Conservation (phyloP, 495 filamentous ascomycete species). For the Neurospora sp. region DNA sequence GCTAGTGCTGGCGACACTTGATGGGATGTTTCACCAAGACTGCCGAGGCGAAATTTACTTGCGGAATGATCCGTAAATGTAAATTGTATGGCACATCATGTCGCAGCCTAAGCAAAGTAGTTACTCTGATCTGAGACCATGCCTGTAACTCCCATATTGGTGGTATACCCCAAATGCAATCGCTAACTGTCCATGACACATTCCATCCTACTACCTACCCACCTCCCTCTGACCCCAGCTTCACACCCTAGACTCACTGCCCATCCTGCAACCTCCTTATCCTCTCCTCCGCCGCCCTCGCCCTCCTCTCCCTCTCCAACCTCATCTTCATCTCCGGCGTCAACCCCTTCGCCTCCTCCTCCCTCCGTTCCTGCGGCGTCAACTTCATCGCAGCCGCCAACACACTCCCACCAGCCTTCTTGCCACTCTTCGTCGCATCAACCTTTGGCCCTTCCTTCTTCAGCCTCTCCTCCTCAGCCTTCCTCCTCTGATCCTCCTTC, state of each 20-base stretch:
- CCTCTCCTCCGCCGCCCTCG: constrained; percentile 80
- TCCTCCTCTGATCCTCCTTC: constrained; percentile 56
- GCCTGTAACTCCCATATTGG: background rate
- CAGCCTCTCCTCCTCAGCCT: constrained; percentile 52
- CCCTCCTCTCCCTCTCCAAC: constrained; percentile 72
- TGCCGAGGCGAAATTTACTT: too few species aligned
- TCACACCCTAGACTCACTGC: background rate
- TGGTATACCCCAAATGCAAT: background rate
- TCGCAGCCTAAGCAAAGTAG: too few species aligned
- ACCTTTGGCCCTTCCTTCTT: constrained; percentile 39
- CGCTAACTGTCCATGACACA: background rate
- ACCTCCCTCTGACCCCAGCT: background rate
- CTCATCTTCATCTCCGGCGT: constrained; percentile 73
- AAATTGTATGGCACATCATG: too few species aligned
- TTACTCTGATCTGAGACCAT: background rate
- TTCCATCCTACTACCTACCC: background rate
- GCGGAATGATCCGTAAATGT: too few species aligned
- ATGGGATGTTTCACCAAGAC: too few species aligned
- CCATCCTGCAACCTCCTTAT: constrained; percentile 52
- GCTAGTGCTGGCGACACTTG: too few species aligned
- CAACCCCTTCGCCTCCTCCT: constrained; percentile 75
- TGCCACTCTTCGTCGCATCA: constrained; percentile 13
- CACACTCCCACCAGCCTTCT: constrained; percentile 26
- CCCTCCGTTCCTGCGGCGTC: constrained; percentile 62
- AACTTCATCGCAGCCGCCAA: constrained; percentile 47